Evolutionary conservation across 2,329 filamentous ascomycete species (phyloP).

Genomic region (Dichotomopilus funicola): DNA sequence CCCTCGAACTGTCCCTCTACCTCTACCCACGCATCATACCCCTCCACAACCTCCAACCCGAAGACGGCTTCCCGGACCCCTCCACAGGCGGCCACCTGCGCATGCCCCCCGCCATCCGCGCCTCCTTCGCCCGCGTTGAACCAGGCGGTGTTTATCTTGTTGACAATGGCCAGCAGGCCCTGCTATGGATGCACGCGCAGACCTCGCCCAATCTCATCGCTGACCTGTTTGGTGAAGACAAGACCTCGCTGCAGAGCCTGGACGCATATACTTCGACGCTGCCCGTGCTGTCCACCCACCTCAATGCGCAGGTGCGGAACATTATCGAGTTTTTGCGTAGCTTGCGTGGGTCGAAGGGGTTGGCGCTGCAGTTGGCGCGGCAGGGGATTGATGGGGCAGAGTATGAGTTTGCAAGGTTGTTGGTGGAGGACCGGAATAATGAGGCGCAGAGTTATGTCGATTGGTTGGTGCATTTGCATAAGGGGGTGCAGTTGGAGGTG

Average conservation of each 20-base stretch:
- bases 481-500: constrained; percentile 85
- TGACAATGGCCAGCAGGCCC: constrained; percentile 87
- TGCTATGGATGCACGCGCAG: constrained; percentile 88
- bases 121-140: constrained; percentile 82
- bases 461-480: constrained; percentile 94
- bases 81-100: constrained; percentile 75
- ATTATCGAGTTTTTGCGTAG: constrained; percentile 79
- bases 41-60: constrained; percentile 78
- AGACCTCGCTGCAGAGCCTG: constrained; percentile 63
- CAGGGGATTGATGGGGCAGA: constrained; percentile 93
- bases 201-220: constrained; percentile 86
- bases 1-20: constrained; percentile 79
- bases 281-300: constrained; percentile 80
- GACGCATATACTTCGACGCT: constrained; percentile 76
- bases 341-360: constrained; percentile 75
- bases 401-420: constrained; percentile 86
- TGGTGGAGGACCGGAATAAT: constrained; percentile 94
- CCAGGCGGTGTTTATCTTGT: constrained; percentile 90
- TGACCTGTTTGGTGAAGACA: constrained; percentile 80
- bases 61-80: constrained; percentile 84
- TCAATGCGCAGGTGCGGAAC: constrained; percentile 93
- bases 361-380: constrained; percentile 82
- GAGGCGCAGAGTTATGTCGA: constrained; percentile 98
- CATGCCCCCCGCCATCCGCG: constrained; percentile 72
- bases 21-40: constrained; percentile 92